phyloP scores from a whole-genome alignment of 371 early-diverging fungal genomes.

The Vittaforma corneae region DNA sequence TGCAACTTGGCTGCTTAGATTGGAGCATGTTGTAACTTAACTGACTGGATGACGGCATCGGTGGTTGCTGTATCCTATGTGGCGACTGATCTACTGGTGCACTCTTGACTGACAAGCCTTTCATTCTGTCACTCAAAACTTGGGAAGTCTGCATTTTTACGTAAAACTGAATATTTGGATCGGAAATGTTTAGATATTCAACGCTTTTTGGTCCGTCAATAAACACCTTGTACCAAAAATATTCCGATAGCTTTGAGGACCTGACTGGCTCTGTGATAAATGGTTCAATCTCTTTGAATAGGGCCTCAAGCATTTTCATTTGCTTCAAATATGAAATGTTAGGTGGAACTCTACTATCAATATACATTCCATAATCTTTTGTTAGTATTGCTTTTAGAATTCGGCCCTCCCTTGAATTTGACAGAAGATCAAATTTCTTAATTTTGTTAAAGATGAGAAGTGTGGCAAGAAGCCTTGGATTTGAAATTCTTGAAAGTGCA shows the following conservation, averaged over 20 bases:
- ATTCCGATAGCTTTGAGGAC: slow-evolving; percentile 5
- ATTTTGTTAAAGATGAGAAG: slow-evolving; percentile 1
- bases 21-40: no score
- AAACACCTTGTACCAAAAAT: slow-evolving; percentile 29
- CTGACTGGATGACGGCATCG: no score
- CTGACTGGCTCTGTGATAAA: background rate
- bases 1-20: no score
- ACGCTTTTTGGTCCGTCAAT: slow-evolving; percentile 3
- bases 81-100: no score
- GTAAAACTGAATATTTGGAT: background rate
- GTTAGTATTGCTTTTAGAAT: slow-evolving; percentile 9
- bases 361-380: background rate
- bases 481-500: background rate
- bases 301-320: background rate
- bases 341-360: background rate
- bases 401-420: background rate
- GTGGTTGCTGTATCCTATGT: no score
- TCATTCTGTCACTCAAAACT: no score
- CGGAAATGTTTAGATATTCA: background rate
- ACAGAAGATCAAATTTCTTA: background rate
- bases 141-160: background rate
- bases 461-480: slow-evolving; percentile 3
- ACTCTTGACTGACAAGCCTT: no score
- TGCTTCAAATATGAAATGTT: background rate
- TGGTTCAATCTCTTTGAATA: background rate